These are phyloP conservation scores for Acarospora socialis DNA, from an alignment of 2,329 filamentous ascomycete species.

Conservation along the genomic window DNA sequence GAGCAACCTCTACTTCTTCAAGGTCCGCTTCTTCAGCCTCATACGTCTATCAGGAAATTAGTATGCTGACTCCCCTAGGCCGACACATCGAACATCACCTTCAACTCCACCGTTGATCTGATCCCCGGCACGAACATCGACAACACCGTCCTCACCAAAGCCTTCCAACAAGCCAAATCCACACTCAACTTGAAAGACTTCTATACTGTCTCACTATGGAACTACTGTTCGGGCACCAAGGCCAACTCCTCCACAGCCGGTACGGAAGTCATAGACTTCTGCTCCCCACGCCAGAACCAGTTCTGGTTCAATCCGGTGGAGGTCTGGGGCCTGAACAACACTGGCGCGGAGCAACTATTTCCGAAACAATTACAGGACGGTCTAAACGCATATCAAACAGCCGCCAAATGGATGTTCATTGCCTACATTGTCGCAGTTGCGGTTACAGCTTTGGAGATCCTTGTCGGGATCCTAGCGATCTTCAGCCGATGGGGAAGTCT, in stretches of 20 bases:
- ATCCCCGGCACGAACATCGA: constrained; percentile 25
- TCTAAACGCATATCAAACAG: constrained; percentile 57
- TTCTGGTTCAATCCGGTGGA: constrained; percentile 65
- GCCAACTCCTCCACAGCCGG: constrained; percentile 20
- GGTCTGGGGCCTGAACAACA: constrained; percentile 45
- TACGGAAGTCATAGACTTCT: constrained; percentile 38
- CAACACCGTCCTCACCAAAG: constrained; percentile 20
- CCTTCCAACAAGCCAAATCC: constrained; percentile 24
- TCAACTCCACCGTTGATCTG: constrained; percentile 28
- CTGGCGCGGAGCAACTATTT: constrained; percentile 45
- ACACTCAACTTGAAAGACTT: constrained; percentile 52
- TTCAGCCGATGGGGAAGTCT: constrained; percentile 73
- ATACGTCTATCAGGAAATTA: not conserved
- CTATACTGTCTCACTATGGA: constrained; percentile 76
- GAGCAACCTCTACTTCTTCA: constrained; percentile 42
- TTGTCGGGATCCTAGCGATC: constrained; percentile 68
- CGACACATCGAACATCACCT: constrained; percentile 38
- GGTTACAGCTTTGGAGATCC: constrained; percentile 54
- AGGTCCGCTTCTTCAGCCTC: constrained; percentile 20
- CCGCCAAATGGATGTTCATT: constrained; percentile 71
- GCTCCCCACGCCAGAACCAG: constrained; percentile 56
- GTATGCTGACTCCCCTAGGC: constrained; percentile 11
- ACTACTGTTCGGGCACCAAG: constrained; percentile 59
- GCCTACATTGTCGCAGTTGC: constrained; percentile 62
- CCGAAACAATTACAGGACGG: constrained; percentile 52